Evolutionary conservation across 2,329 filamentous ascomycete genomes (phyloP).

Genomic region (Cladosporium velox): DNA sequence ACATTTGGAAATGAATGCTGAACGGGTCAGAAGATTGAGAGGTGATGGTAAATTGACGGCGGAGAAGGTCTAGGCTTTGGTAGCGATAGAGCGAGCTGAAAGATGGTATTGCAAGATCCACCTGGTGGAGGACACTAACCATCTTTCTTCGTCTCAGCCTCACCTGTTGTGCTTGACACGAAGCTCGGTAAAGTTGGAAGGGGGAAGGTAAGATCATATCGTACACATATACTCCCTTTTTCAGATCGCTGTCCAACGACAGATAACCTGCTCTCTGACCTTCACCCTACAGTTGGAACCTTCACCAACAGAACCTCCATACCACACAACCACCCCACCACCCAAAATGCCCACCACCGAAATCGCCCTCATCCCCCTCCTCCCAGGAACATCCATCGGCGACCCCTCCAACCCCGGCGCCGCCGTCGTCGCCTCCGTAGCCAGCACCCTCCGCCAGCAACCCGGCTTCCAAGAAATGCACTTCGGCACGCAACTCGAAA

Average conservation of each 20-base stretch:
- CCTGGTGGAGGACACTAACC: neutral
- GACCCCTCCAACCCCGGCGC: slow-evolving; percentile 34
- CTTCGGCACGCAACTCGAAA: slow-evolving; percentile 45
- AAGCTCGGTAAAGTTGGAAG: neutral
- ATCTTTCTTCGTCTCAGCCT: neutral
- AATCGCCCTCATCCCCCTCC: slow-evolving; percentile 43
- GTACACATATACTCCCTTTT: neutral
- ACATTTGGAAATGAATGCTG: too few species aligned
- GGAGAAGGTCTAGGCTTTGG: neutral
- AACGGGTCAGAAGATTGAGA: neutral
- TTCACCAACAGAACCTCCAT: neutral
- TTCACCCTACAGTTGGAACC: neutral
- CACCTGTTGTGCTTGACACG: neutral
- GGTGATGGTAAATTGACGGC: neutral
- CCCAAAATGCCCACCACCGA: slow-evolving; percentile 42
- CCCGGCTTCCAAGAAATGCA: slow-evolving; percentile 40
- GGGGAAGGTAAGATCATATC: neutral
- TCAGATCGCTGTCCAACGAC: neutral
- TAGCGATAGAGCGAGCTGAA: neutral
- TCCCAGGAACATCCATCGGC: slow-evolving; percentile 39
- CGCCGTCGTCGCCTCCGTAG: slow-evolving; percentile 36
- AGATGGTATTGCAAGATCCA: neutral
- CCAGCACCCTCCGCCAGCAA: slow-evolving; percentile 40
- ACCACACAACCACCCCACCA: neutral
- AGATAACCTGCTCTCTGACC: neutral